A percentile compares a stretch with the other conserved stretches of the same genome.
Evolutionary conservation across 495 filamentous ascomycete species (phyloP).

Genomic region (Penicillium arizonense): DNA sequence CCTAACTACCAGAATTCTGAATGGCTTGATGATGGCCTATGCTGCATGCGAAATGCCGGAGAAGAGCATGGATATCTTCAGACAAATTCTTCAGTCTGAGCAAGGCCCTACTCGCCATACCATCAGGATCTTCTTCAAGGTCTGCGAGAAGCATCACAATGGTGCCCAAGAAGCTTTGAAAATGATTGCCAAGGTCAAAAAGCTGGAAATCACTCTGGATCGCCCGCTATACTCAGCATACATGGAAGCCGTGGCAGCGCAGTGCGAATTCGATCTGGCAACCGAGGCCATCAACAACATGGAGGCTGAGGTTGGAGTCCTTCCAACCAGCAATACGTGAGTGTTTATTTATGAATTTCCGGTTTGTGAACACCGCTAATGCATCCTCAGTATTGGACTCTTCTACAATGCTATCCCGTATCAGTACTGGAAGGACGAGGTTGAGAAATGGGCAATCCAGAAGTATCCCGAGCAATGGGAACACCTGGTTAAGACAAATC

Average conservation of each 20-base stretch:
- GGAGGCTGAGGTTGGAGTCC: slow-evolving; percentile 60
- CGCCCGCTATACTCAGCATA: slow-evolving; percentile 70
- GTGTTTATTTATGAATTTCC: slow-evolving; percentile 29
- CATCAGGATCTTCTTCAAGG: slow-evolving; percentile 73
- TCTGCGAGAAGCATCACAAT: slow-evolving; percentile 62
- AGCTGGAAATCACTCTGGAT: slow-evolving; percentile 75
- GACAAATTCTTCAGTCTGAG: slow-evolving; percentile 67
- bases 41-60: slow-evolving; percentile 59
- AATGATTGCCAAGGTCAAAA: slow-evolving; percentile 70
- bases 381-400: slow-evolving; percentile 58
- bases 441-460: slow-evolving; percentile 68
- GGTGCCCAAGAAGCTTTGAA: slow-evolving; percentile 65
- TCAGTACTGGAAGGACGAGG: slow-evolving; percentile 56
- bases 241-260: slow-evolving; percentile 68
- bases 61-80: slow-evolving; percentile 74
- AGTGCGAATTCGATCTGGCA: slow-evolving; percentile 63
- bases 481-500: slow-evolving; percentile 43
- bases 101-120: slow-evolving; percentile 82
- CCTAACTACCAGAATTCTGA: slow-evolving; percentile 70
- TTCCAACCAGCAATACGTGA: slow-evolving; percentile 68
- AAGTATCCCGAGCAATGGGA: slow-evolving; percentile 68
- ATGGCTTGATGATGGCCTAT: slow-evolving; percentile 85
- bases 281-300: slow-evolving; percentile 61
- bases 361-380: slow-evolving; percentile 11
- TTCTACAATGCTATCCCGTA: slow-evolving; percentile 70